Evolutionary conservation across 2,329 filamentous ascomycete species (phyloP), one percentile per base, ranked within the genome.

Genomic region (Tolypocladium inflatum): DNA sequence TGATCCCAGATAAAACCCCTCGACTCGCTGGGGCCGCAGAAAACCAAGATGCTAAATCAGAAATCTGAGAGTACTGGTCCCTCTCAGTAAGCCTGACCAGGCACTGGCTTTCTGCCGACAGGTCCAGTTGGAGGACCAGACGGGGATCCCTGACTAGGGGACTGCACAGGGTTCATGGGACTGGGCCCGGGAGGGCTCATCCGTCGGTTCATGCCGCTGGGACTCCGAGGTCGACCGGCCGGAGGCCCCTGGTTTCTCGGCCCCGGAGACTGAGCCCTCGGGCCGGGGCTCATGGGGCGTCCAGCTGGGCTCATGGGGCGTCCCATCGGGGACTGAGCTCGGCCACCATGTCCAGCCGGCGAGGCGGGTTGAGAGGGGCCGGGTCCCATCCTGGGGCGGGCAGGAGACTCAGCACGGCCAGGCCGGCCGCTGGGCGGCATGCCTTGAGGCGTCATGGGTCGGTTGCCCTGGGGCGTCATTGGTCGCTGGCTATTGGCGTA

Each of bases 101-200:
- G 80, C 45, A 85, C 77, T 33, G 82, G 80, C 68, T 85, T 84
- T 57, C 81, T 77, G 63, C 71, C 75, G 59, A 82, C 74, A 33
- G 77, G 71, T 45, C 73, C 76, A 37, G 74, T 69, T 43, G 73
- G 68, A 55, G 70, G 73, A 55, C 73, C 76, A 37, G 74, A 70
- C 43, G 72, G 67, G 58, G 70, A 71, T 57, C 65, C 68, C 56
- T 62, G 71, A 54, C 63, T 67, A 21, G 68, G 67, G 7, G 65
- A 64, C 52, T 68, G 66, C 35, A 62, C 69, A 43, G 78, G 77
- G 63, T 75, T 78, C 75, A 80, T 77, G 7, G 76, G 75, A 62
- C 76, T 75, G 54, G 77, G 70, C 58, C 78, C 76, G 2, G 77
- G 71, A 41, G 76, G 76, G 50, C 71, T 77, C 60, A 72, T 71